A percentile compares a stretch with the other conserved stretches of the same genome.
These are phyloP conservation scores for Trametes hirsuta DNA, from an alignment of 1,284 basidiomycete genomes.

Conservation along the genomic window DNA sequence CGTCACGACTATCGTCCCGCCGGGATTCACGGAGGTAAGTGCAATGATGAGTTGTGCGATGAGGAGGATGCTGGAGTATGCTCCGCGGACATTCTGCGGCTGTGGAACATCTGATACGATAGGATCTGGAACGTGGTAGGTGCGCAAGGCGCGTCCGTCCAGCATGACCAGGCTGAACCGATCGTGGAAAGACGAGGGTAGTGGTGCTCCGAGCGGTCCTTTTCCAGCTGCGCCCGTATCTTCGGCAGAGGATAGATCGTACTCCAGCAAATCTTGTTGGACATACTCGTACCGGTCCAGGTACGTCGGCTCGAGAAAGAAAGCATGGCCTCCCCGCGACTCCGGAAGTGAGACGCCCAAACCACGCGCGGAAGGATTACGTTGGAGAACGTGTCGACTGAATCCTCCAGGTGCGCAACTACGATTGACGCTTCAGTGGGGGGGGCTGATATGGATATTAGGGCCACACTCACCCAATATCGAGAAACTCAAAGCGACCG, in stretches of 20 bases:
- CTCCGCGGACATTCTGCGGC: neutral
- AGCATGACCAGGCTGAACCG: constrained; percentile 37
- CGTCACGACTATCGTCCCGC: constrained; percentile 39
- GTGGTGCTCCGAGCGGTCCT: constrained; percentile 5
- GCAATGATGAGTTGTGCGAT: constrained; percentile 38
- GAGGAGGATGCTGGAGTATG: constrained; percentile 32
- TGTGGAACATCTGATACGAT: neutral
- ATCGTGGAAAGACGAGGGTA: constrained; percentile 7
- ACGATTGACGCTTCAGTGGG: no score
- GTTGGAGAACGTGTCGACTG: constrained; percentile 35
- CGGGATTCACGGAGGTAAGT: constrained; percentile 29
- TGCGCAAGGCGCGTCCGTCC: constrained; percentile 39
- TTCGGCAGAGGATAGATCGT: constrained; percentile 25
- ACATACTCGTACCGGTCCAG: constrained; percentile 27
- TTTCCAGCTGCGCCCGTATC: neutral
- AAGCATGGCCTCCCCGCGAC: constrained; percentile 31
- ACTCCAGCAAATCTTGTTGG: constrained; percentile 32
- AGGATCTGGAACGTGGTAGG: constrained; percentile 11
- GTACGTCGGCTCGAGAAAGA: constrained; percentile 28
- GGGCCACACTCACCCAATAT: no score
- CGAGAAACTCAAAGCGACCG: no score
- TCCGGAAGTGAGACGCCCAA: constrained; percentile 34
- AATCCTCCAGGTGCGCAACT: no score
- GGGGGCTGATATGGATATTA: no score
- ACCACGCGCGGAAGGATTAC: constrained; percentile 32